Conservation (phyloP, 2,329 filamentous ascomycete genomes). For the Laburnicola sp. region DNA sequence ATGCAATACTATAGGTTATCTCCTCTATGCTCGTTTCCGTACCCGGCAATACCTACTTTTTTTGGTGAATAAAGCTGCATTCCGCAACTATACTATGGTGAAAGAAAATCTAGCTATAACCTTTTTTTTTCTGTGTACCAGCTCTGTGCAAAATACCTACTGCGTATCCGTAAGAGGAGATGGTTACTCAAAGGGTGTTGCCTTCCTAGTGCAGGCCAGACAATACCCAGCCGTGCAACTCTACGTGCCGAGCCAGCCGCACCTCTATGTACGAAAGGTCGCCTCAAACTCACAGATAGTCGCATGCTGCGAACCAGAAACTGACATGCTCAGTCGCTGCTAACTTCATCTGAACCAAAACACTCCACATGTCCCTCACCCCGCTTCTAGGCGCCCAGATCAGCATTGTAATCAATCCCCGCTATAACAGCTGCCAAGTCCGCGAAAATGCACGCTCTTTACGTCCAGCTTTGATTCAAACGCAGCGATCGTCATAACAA, state of each 20-base stretch:
- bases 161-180: neutral
- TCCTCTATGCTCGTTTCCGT: neutral
- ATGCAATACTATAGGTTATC: neutral
- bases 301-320: neutral
- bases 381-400: neutral
- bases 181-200: neutral
- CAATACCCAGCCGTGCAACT: neutral
- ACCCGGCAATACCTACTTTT: neutral
- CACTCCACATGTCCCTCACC: neutral
- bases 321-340: neutral
- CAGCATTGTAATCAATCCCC: constrained; percentile 1
- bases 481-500: constrained; percentile 4
- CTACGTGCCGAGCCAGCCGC: constrained; percentile 6
- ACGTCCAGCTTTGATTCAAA: neutral
- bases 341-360: neutral
- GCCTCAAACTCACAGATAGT: neutral
- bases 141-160: neutral
- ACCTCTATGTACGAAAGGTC: neutral
- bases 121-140: too few species aligned
- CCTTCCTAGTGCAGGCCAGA: neutral
- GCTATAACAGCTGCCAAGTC: neutral
- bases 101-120: neutral
- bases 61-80: too few species aligned
- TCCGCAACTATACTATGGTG: too few species aligned
- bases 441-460: neutral